Evolutionary conservation across 345 rosid genomes (phyloP).

Genomic region (Cochlearia excelsa): DNA sequence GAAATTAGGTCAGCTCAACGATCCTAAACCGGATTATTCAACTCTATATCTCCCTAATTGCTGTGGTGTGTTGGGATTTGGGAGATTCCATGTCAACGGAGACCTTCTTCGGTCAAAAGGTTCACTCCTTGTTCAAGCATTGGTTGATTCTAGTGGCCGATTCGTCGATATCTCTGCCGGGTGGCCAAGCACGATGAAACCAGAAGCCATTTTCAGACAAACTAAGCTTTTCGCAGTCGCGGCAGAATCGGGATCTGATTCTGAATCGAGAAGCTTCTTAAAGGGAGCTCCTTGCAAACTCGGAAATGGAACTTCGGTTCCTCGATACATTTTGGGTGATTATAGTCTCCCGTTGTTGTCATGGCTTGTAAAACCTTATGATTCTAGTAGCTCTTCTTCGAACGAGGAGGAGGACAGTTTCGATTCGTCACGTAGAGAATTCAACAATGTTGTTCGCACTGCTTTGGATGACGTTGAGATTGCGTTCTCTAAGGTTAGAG

Average conservation of each 20-base stretch:
- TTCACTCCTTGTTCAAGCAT: constrained; percentile 66
- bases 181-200: constrained; percentile 61
- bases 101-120: constrained; percentile 47
- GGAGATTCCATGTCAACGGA: constrained; percentile 47
- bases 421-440: constrained; percentile 43
- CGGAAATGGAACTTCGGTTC: constrained; percentile 45
- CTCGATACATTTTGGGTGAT: constrained; percentile 61
- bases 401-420: constrained; percentile 51
- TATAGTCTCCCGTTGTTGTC: constrained; percentile 63
- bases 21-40: constrained; percentile 51
- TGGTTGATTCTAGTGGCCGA: constrained; percentile 66
- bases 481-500: constrained; percentile 51
- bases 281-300: constrained; percentile 46
- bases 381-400: not conserved
- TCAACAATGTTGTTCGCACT: constrained; percentile 45
- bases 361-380: constrained; percentile 75
- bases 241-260: constrained; percentile 26
- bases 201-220: constrained; percentile 47
- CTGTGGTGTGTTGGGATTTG: constrained; percentile 70
- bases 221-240: constrained; percentile 44
- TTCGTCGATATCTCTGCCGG: constrained; percentile 80
- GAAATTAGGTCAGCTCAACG: constrained; percentile 41
- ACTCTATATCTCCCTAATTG: constrained; percentile 65
- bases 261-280: constrained; percentile 44
- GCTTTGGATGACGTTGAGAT: constrained; percentile 44